Base-by-base conservation (phyloP, 73 alveolate genomes). In the Uronychia setigera region DNA sequence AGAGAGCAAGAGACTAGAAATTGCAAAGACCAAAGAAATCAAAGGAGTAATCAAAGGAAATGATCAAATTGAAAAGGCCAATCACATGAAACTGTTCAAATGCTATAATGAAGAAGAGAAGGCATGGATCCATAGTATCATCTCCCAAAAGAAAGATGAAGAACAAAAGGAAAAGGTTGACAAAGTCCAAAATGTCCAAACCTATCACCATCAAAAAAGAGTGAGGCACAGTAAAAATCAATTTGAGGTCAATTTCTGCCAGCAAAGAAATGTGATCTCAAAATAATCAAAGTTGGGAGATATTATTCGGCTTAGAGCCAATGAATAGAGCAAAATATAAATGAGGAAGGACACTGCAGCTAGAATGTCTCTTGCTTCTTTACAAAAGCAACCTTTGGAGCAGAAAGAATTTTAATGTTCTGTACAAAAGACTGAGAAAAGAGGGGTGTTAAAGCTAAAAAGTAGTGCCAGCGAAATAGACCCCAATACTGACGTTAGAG, bases 81-180 rank as follows among this genome's bases (percentile, higher is more conserved):
- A 67, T 31, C 60, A 82, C 59, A 31, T 33, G 13, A 5, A 26
- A 32, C 33, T 82, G 26, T 82, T 82, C 59, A 57, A 82, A 31
- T 58, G 74, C 31, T 82, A 58, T 31, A 82, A 82, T 57, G 67
- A 82, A 32, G 89, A 82, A 1, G 89, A 82, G 33, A 82, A 67
- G 33, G 78, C 30, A 9, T 58, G 60, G 26, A 31, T 82, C 33
- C 26, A 74, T 1, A 74, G 82, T 33, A 31, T 82, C 59, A 82
- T 82, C 26, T 26, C 26, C 31, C 29, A 60, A 33, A 67, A 58
- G 31, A 82, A 82, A 35, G 88, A 81, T n/a, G 31, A 59, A 1
- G 81, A 60, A 13, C 31, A 28, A 31, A 60, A 14, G 19, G 88
- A 81, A 25, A 81, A 81, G 32, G 28, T 81, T 0, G 31, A 59